Percentiles rank a stretch among this genome's conserved stretches.
Conservation (phyloP, 2,329 filamentous ascomycete genomes). For the Didymella keratinophila region DNA sequence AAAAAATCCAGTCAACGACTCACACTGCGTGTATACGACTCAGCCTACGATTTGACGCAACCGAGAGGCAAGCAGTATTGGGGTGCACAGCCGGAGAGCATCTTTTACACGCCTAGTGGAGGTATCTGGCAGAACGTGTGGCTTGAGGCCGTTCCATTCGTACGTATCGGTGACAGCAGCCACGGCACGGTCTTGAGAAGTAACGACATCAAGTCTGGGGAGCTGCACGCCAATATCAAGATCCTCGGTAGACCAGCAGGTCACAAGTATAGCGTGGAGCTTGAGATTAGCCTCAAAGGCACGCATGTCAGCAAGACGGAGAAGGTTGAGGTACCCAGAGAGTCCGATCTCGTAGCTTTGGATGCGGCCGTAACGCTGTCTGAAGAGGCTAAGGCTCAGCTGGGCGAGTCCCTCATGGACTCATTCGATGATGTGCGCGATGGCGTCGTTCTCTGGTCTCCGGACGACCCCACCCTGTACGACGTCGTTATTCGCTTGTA, state of each 20-base stretch:
- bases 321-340: conserved; percentile 56
- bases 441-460: conserved; percentile 69
- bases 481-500: conserved; percentile 62
- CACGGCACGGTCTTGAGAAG: conserved; percentile 66
- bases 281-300: conserved; percentile 63
- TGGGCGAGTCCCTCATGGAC: conserved; percentile 46
- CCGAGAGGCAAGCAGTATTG: conserved; percentile 74
- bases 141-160: conserved; percentile 63
- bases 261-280: conserved; percentile 59
- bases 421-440: conserved; percentile 50
- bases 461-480: conserved; percentile 65
- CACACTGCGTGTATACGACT: conserved; percentile 68
- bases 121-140: conserved; percentile 68
- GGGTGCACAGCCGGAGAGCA: conserved; percentile 66
- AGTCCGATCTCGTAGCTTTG: conserved; percentile 59
- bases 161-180: conserved; percentile 63
- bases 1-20: conserved; percentile 45
- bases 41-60: conserved; percentile 69
- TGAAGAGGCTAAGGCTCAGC: conserved; percentile 50
- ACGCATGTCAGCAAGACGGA: conserved; percentile 56
- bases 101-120: conserved; percentile 66
- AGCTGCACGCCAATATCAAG: conserved; percentile 60
- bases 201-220: conserved; percentile 61
- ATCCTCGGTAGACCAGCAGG: conserved; percentile 60
- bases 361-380: conserved; percentile 60